These are phyloP conservation scores for Lepidium didymum DNA, from an alignment of 345 rosid genomes.

Conservation along the genomic window DNA sequence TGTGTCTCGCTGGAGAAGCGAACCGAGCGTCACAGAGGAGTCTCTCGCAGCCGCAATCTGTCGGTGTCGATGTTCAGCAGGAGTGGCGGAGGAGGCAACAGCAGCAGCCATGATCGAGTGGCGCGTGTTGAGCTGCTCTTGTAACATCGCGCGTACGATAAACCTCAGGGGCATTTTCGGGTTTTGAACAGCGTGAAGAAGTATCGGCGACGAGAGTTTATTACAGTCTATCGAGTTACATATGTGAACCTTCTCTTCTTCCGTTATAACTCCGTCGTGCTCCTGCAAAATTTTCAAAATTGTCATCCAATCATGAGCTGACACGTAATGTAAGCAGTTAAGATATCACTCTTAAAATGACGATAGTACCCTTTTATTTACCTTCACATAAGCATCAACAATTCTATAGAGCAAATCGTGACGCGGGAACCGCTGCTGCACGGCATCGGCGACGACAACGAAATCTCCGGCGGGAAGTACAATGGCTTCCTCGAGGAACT, in stretches of 20 bases:
- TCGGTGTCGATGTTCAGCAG: not conserved
- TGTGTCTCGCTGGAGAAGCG: conserved; percentile 67
- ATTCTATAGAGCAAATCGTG: conserved; percentile 68
- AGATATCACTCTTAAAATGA: not conserved
- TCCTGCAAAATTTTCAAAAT: conserved; percentile 29
- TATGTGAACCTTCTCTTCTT: conserved; percentile 52
- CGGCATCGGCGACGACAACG: conserved; percentile 41
- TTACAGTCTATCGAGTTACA: conserved; percentile 67
- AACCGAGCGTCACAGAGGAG: conserved; percentile 43
- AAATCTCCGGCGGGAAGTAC: conserved; percentile 42
- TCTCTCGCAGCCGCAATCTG: not conserved
- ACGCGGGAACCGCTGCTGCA: conserved; percentile 39
- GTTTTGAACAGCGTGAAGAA: conserved; percentile 74
- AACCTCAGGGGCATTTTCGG: conserved; percentile 74
- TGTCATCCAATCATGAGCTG: not conserved
- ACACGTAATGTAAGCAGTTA: not conserved
- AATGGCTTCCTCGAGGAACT: conserved; percentile 42
- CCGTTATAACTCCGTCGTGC: conserved; percentile 44
- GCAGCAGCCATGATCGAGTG: conserved; percentile 40
- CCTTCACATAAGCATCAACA: conserved; percentile 72
- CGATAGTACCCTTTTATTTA: conserved; percentile 12
- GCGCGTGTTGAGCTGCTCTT: conserved; percentile 74
- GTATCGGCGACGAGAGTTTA: conserved; percentile 59
- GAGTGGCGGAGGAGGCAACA: not conserved
- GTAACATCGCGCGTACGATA: conserved; percentile 74